Evolutionary conservation across 805 yeast genomes (phyloP).

Genomic region (Wickerhamomyces strasburgensis): DNA sequence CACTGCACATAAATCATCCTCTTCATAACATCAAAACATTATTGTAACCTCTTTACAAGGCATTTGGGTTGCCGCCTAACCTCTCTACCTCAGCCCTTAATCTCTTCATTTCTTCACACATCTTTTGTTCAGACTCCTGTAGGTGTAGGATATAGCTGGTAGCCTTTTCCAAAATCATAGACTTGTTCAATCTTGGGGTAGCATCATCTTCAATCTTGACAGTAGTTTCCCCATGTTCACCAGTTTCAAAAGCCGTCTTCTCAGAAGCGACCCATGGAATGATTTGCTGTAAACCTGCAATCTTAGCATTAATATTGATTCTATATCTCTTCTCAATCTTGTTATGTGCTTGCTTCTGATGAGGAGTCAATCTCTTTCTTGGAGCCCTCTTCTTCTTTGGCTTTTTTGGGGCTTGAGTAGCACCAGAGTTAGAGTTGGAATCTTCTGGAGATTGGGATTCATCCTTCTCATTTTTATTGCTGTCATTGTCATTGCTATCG

Average conservation of each 20-base stretch:
- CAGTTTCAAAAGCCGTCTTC: constrained; percentile 55
- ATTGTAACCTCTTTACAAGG: neutral
- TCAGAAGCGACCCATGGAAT: constrained; percentile 66
- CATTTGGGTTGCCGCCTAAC: constrained; percentile 18
- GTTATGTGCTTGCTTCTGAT: constrained; percentile 69
- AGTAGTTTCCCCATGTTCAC: constrained; percentile 11
- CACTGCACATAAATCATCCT: no score
- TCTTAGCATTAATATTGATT: constrained; percentile 66
- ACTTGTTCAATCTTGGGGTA: constrained; percentile 50
- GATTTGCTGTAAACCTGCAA: constrained; percentile 59
- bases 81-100: constrained; percentile 24
- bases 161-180: constrained; percentile 65
- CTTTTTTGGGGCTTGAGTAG: constrained; percentile 15
- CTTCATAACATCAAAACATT: constrained; percentile 1
- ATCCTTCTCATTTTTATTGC: no score
- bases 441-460: no score
- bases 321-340: constrained; percentile 68
- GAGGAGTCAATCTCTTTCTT: constrained; percentile 49
- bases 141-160: constrained; percentile 52
- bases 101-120: constrained; percentile 28
- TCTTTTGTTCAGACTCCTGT: constrained; percentile 42
- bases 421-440: constrained; percentile 3
- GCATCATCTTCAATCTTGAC: constrained; percentile 11
- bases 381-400: constrained; percentile 43
- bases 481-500: no score